A percentile compares a stretch with the other conserved stretches of the same genome.
Conservation (phyloP, 306 rosid species). For the Quercus bicolor region DNA sequence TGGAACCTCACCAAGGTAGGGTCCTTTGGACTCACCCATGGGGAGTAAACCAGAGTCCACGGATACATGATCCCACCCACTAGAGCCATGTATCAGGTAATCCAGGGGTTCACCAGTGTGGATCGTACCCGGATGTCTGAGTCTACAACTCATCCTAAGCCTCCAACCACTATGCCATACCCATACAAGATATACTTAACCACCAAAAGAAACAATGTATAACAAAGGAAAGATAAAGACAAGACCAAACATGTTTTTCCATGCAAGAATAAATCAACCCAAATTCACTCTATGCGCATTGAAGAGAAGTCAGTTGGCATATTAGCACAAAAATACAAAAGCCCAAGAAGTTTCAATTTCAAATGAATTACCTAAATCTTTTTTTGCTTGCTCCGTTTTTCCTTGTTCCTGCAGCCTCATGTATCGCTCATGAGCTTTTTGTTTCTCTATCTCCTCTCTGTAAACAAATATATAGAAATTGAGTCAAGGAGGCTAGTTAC, state of each 20-base stretch:
- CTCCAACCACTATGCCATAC: no score
- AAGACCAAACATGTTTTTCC: neutral
- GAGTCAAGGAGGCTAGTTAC: neutral
- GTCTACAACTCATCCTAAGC: no score
- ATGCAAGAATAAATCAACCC: neutral
- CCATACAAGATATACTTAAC: neutral
- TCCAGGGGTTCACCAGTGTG: no score
- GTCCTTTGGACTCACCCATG: no score
- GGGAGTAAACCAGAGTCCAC: no score
- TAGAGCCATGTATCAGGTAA: no score
- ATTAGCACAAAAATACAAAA: neutral
- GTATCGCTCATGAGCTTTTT: slow-evolving; percentile 60
- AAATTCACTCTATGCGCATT: neutral
- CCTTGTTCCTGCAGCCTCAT: slow-evolving; percentile 77
- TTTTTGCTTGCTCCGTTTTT: slow-evolving; percentile 65
- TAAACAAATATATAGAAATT: slow-evolving; percentile 1
- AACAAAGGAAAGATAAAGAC: neutral
- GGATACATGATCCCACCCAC: no score
- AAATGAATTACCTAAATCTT: slow-evolving; percentile 52
- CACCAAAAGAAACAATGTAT: neutral
- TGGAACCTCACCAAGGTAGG: no score
- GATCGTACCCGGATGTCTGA: no score
- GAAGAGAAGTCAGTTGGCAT: no score
- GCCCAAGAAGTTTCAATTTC: neutral
- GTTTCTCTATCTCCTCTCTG: slow-evolving; percentile 70